A percentile compares a stretch with the other conserved stretches of the same genome.
phyloP scores from a whole-genome alignment of 306 rosid species.

The Styphnolobium japonicum region DNA sequence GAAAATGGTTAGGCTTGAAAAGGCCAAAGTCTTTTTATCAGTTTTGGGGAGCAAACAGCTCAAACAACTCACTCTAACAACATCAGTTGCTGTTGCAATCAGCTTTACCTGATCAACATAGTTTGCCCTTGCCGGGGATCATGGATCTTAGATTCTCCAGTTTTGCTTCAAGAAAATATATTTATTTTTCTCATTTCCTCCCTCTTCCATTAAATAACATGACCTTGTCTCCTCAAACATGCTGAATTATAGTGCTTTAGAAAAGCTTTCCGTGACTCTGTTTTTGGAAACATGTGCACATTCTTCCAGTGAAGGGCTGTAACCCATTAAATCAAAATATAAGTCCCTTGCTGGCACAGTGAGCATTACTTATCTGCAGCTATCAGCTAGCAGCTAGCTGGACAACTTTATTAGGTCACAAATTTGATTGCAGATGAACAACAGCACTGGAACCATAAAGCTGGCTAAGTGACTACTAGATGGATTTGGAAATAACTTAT shows the following conservation, averaged over 20 bases:
- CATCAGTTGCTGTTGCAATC: neutral
- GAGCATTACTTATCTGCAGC: neutral
- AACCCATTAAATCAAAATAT: neutral
- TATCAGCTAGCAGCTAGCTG: neutral
- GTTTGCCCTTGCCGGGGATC: too few relatives aligned
- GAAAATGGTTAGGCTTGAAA: too few relatives aligned
- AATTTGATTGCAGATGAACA: neutral
- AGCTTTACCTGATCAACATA: neutral
- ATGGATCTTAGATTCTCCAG: too few relatives aligned
- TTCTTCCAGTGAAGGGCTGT: neutral
- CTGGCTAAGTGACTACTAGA: neutral
- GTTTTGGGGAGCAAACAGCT: too few relatives aligned
- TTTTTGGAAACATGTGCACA: neutral
- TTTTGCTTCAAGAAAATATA: too few relatives aligned
- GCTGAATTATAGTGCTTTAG: neutral
- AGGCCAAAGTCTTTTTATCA: too few relatives aligned
- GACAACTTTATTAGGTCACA: neutral
- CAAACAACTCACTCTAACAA: too few relatives aligned
- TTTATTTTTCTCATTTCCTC: too few relatives aligned
- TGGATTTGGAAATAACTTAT: neutral
- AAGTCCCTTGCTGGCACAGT: neutral
- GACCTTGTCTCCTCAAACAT: neutral
- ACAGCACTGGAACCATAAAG: neutral
- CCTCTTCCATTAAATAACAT: too few relatives aligned
- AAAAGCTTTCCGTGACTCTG: neutral